Conservation (phyloP, 768 basidiomycete genomes). For the Lyophyllum shimeji region DNA sequence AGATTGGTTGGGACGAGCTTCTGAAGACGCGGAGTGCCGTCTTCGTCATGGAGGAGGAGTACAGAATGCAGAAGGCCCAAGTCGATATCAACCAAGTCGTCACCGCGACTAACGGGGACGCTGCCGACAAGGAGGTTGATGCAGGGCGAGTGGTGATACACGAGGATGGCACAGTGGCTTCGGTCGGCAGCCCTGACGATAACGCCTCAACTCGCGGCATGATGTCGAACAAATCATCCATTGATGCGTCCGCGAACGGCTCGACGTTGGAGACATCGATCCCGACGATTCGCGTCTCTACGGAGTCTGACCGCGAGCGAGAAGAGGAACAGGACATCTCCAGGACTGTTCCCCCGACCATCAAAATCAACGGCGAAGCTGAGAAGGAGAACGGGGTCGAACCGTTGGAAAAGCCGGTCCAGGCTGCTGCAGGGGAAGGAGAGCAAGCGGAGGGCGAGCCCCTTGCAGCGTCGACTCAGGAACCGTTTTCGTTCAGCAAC, state of each 20-base stretch:
- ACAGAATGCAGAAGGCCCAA: conserved; percentile 92
- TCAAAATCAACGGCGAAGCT: conserved; percentile 28
- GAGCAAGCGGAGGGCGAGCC: conserved; percentile 38
- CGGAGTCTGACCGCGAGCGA: conserved; percentile 56
- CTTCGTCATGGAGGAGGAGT: conserved; percentile 99
- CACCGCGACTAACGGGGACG: conserved; percentile 21
- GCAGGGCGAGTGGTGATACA: conserved; percentile 48
- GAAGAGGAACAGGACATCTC: conserved; percentile 32
- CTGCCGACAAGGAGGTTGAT: conserved; percentile 28
- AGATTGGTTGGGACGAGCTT: conserved; percentile 99
- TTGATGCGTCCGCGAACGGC: conserved; percentile 22
- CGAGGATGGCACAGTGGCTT: conserved; percentile 58
- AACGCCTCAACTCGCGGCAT: conserved; percentile 72
- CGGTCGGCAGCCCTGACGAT: conserved; percentile 44
- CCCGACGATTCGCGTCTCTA: conserved; percentile 77
- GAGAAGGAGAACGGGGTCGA: conserved; percentile 29
- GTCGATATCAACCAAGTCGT: conserved; percentile 54
- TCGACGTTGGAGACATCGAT: conserved; percentile 26
- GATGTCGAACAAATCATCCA: conserved; percentile 34
- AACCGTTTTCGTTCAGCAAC: conserved; percentile 89
- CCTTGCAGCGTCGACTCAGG: conserved; percentile 38
- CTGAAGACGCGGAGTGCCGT: conserved; percentile 91
- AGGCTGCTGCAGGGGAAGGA: conserved; percentile 51
- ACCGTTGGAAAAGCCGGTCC: conserved; percentile 44
- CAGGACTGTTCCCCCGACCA: conserved; percentile 15